Evolutionary conservation across 257 asterid species (phyloP), one percentile per base, ranked within the genome.

Genomic region (Lycium ferocissimum): DNA sequence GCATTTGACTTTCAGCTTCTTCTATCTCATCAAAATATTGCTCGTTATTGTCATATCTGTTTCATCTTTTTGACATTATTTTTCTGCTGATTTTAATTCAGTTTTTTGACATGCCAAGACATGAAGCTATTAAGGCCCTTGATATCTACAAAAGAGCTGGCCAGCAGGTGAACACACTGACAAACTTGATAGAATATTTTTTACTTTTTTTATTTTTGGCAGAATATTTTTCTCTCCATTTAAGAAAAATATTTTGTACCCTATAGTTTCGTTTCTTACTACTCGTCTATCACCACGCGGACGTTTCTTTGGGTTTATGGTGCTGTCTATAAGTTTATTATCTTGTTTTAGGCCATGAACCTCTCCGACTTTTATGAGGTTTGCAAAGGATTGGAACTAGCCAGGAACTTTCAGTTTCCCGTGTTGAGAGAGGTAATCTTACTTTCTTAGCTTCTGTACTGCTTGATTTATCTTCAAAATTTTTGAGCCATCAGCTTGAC

Each of bases 101-200:
- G 99, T 97, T 97, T 91, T 97, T 97, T 89, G 99, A 97, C 95
- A 97, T 97, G 99, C 97, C 98, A 70, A 93, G 97, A 88, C 99
- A 97, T 86, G 99, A 97, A 92, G 99, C 99, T 53, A 90, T 95
- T 38, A 93, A 94, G 82, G 98, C 99, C 88, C 98, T 93, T 63
- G 99, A 94, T 86, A 93, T 95, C 84, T 97, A 97, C 88, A 97
- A 90, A 90, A 93, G 97, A 91, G 99, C 99, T 87, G 99, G 99
- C 80, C 98, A 94, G 92, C 99, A 94, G 99, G 99, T 97, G 83
- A 69, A 51, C 7, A 51, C 63, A 22, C 22, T 76, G 63, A 26
- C 45, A 57, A 70, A 58, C 83, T 82, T 80, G 17, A 82, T 69
- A 63, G 53, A 51, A 69, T 59, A n/a, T 62, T 37, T 82, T 69